Percentiles rank a stretch among this genome's conserved stretches.
Evolutionary conservation across 192 early-diverging fungal genomes (phyloP).

Genomic region (Coemansia sp.): DNA sequence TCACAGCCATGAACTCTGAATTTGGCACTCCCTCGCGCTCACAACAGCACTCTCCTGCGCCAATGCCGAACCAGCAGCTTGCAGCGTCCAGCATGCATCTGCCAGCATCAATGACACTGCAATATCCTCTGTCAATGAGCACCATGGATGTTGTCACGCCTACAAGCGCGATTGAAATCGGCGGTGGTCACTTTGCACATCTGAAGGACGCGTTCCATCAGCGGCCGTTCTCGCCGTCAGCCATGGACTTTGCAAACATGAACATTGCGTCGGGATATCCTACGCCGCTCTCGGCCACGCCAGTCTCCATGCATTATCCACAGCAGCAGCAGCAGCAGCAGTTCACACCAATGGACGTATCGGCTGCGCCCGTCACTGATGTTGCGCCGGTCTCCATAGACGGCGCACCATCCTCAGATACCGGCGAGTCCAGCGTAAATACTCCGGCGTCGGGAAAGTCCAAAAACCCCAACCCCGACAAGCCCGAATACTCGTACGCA

Average conservation of each 20-base stretch:
- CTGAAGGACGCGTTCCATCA: slow-evolving; percentile 40
- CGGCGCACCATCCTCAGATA: slow-evolving; percentile 7
- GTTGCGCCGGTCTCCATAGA: background rate
- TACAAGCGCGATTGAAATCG: slow-evolving; percentile 33
- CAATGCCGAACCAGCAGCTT: slow-evolving; percentile 26
- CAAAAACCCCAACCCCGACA: slow-evolving; percentile 43
- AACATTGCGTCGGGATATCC: slow-evolving; percentile 51
- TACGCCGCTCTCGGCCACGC: slow-evolving; percentile 47
- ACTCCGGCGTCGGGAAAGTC: slow-evolving; percentile 16
- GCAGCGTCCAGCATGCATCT: slow-evolving; percentile 26
- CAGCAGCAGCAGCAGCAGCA: slow-evolving; percentile 11
- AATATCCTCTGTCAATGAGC: slow-evolving; percentile 18
- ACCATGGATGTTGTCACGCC: slow-evolving; percentile 29
- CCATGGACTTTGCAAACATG: slow-evolving; percentile 54
- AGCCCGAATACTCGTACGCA: slow-evolving; percentile 83
- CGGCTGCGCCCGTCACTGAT: background rate
- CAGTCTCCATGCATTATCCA: slow-evolving; percentile 23
- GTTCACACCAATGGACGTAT: slow-evolving; percentile 16
- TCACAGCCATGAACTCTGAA: slow-evolving; percentile 49
- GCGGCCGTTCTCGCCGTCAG: slow-evolving; percentile 51
- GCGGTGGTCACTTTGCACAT: slow-evolving; percentile 46
- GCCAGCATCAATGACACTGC: slow-evolving; percentile 5
- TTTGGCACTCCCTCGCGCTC: slow-evolving; percentile 49
- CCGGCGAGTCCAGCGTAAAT: background rate
- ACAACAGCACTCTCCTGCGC: slow-evolving; percentile 53